Evolutionary conservation across 2,329 filamentous ascomycete genomes (phyloP).

Genomic region (Aureobasidium zeae): DNA sequence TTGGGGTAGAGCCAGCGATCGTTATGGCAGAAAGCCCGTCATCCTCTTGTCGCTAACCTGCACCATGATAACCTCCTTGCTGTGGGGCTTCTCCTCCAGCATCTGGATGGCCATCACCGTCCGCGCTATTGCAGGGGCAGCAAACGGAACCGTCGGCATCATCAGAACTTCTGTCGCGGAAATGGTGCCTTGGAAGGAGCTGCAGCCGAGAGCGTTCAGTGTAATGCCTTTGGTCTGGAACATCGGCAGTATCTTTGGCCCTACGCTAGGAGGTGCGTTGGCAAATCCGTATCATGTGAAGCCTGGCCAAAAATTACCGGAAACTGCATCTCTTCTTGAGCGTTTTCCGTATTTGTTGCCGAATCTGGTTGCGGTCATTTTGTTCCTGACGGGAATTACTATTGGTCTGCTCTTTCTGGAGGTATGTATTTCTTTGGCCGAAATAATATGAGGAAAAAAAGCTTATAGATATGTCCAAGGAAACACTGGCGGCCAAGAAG

Average conservation of each 20-base stretch:
- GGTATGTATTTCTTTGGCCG: slow-evolving; percentile 32
- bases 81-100: slow-evolving; percentile 76
- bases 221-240: slow-evolving; percentile 91
- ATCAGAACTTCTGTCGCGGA: slow-evolving; percentile 84
- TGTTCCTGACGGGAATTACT: slow-evolving; percentile 70
- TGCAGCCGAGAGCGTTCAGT: slow-evolving; percentile 83
- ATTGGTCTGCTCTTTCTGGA: slow-evolving; percentile 70
- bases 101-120: slow-evolving; percentile 71
- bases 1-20: slow-evolving; percentile 76
- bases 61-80: slow-evolving; percentile 71
- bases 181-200: slow-evolving; percentile 75
- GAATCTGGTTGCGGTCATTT: slow-evolving; percentile 64
- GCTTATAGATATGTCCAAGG: slow-evolving; percentile 39
- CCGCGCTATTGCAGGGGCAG: slow-evolving; percentile 68
- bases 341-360: slow-evolving; percentile 75
- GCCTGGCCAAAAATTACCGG: slow-evolving; percentile 51
- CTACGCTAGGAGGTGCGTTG: slow-evolving; percentile 77
- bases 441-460: not conserved
- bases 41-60: slow-evolving; percentile 64
- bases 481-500: slow-evolving; percentile 69
- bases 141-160: slow-evolving; percentile 80
- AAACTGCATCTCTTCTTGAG: slow-evolving; percentile 55
- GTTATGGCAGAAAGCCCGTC: slow-evolving; percentile 69
- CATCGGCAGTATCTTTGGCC: slow-evolving; percentile 78
- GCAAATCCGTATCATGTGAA: slow-evolving; percentile 70